A percentile compares a stretch with the other conserved stretches of the same genome.
phyloP scores from a whole-genome alignment of 2,329 filamentous ascomycete genomes.

The Ophiostoma ulmi region DNA sequence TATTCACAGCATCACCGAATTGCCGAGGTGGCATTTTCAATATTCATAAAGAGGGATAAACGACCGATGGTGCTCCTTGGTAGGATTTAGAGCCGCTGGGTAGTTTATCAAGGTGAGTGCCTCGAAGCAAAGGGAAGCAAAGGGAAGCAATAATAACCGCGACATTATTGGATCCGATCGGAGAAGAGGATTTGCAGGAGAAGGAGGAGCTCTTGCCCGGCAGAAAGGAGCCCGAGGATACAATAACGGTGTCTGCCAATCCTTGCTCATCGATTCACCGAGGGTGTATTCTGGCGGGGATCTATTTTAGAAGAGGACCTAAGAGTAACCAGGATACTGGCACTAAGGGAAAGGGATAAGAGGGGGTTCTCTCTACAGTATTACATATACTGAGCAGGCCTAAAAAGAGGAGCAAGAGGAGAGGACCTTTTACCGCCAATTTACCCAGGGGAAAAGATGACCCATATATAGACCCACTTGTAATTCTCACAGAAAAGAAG shows the following conservation, averaged over 20 bases:
- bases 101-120: neutral
- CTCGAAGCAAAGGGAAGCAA: neutral
- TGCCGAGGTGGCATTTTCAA: too few relatives aligned
- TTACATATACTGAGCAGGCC: too few relatives aligned
- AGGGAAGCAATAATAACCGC: neutral
- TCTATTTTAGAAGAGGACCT: neutral
- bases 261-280: constrained; percentile 6
- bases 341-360: too few relatives aligned
- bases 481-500: neutral
- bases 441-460: neutral
- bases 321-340: neutral
- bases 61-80: constrained; percentile 6
- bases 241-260: neutral
- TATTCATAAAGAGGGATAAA: neutral
- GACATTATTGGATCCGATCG: neutral
- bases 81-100: neutral
- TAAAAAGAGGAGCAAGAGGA: too few relatives aligned
- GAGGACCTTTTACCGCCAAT: neutral
- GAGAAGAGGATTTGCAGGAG: neutral
- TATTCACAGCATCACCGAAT: too few relatives aligned
- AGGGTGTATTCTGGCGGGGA: constrained; percentile 8
- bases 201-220: too few relatives aligned
- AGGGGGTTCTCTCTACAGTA: too few relatives aligned
- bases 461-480: neutral
- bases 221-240: too few relatives aligned